Percentiles rank a stretch among this genome's conserved stretches.
These are phyloP conservation scores for Metarhizium rileyi DNA, from an alignment of 2,329 filamentous ascomycete genomes.

Conservation along the genomic window DNA sequence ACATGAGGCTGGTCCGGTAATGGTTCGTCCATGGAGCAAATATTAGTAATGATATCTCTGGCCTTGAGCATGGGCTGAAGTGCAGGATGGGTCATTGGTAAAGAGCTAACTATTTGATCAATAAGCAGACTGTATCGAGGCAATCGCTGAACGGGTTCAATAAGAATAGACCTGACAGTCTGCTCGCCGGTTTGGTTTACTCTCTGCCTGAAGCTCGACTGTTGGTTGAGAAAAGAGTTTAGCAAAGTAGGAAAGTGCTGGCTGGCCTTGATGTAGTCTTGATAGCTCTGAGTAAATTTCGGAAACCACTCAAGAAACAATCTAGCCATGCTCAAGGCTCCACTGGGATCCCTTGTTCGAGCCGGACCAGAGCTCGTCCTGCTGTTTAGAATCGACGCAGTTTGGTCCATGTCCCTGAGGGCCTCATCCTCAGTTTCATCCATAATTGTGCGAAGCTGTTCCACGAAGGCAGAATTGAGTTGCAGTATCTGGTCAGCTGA, in stretches of 20 bases:
- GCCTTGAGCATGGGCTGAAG: conserved; percentile 77
- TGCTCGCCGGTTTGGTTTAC: conserved; percentile 84
- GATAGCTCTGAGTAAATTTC: conserved; percentile 81
- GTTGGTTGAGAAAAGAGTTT: conserved; percentile 66
- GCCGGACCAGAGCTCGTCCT: conserved; percentile 34
- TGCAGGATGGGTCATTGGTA: conserved; percentile 79
- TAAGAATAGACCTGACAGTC: conserved; percentile 78
- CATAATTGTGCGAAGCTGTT: conserved; percentile 64
- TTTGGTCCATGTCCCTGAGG: conserved; percentile 60
- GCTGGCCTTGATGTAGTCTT: conserved; percentile 86
- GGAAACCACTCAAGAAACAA: conserved; percentile 88
- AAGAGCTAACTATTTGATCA: conserved; percentile 81
- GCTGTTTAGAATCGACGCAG: conserved; percentile 30
- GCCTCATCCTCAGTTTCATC: conserved; percentile 78
- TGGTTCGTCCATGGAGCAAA: conserved; percentile 81
- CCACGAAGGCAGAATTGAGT: conserved; percentile 72
- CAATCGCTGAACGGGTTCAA: conserved; percentile 90
- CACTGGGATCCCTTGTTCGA: conserved; percentile 61
- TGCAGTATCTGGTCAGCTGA: conserved; percentile 73
- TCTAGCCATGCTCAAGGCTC: conserved; percentile 67
- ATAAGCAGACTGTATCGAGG: conserved; percentile 94
- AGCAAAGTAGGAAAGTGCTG: conserved; percentile 77
- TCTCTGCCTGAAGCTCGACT: conserved; percentile 72
- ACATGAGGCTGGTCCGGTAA: conserved; percentile 62
- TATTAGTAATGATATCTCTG: conserved; percentile 87